Conservation (phyloP, 352 stramenopile genomes). For the Phytophthora podocarpi region DNA sequence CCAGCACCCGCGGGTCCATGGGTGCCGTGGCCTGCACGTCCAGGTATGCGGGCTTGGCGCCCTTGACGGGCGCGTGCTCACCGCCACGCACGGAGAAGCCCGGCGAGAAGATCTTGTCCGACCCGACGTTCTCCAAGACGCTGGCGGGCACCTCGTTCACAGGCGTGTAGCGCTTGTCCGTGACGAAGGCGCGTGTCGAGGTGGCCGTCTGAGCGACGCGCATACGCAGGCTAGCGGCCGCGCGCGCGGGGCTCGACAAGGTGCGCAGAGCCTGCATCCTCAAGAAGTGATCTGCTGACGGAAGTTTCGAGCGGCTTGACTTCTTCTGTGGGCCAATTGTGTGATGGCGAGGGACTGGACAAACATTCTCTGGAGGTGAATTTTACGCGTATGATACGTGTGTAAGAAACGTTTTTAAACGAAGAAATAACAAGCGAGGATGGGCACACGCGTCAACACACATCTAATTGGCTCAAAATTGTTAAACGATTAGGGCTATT, state of each 20-base stretch:
- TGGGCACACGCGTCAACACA: not conserved
- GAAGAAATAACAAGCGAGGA: not conserved
- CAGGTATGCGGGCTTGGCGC: constrained; percentile 92
- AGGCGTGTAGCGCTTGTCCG: constrained; percentile 85
- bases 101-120: constrained; percentile 81
- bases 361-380: no score
- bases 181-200: constrained; percentile 34
- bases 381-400: not conserved
- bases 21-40: constrained; percentile 98
- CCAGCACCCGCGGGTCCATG: constrained; percentile 98
- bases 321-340: constrained; percentile 30
- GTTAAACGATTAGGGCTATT: constrained; percentile 19
- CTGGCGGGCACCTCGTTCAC: constrained; percentile 85
- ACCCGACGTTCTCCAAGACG: constrained; percentile 84
- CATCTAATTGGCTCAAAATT: constrained; percentile 3
- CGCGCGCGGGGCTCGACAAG: constrained; percentile 11
- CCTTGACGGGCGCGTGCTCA: constrained; percentile 52
- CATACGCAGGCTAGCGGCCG: constrained; percentile 5
- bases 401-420: no score
- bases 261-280: constrained; percentile 37
- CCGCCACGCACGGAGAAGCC: constrained; percentile 79
- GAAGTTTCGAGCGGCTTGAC: constrained; percentile 8
- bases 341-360: no score
- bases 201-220: not conserved
- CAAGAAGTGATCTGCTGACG: constrained; percentile 8